Evolutionary conservation across 2,329 filamentous ascomycete species (phyloP).

Genomic region (Beauveria sp.): DNA sequence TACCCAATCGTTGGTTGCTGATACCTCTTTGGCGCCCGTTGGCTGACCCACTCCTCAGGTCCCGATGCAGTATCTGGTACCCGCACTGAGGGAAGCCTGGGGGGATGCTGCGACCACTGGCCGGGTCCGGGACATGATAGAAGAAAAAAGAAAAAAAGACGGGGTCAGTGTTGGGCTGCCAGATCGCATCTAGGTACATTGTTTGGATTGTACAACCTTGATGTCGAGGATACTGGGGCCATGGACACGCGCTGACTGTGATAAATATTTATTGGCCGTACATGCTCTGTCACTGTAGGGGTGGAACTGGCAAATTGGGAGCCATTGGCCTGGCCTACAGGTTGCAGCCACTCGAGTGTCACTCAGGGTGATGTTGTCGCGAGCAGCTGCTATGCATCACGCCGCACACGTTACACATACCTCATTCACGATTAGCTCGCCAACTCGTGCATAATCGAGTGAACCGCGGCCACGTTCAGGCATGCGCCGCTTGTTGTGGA

Average conservation of each 20-base stretch:
- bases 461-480: background rate
- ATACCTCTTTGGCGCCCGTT: slow-evolving; percentile 8
- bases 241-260: background rate
- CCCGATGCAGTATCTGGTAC: slow-evolving; percentile 11
- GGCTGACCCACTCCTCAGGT: slow-evolving; percentile 1
- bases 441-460: background rate
- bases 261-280: background rate
- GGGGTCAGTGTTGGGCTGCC: background rate
- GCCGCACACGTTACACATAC: background rate
- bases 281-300: background rate
- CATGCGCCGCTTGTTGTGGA: background rate
- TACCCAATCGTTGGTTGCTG: slow-evolving; percentile 1
- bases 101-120: background rate
- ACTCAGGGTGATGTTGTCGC: background rate
- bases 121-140: background rate
- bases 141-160: background rate
- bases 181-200: slow-evolving; percentile 3
- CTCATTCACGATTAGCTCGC: background rate
- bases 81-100: background rate
- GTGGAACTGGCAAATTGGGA: background rate
- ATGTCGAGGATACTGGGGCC: slow-evolving; percentile 6
- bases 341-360: background rate
- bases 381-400: background rate
- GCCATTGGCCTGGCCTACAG: background rate
- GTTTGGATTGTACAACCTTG: slow-evolving; percentile 6